Conservation (phyloP, 768 basidiomycete species). For the Mycena floridula region DNA sequence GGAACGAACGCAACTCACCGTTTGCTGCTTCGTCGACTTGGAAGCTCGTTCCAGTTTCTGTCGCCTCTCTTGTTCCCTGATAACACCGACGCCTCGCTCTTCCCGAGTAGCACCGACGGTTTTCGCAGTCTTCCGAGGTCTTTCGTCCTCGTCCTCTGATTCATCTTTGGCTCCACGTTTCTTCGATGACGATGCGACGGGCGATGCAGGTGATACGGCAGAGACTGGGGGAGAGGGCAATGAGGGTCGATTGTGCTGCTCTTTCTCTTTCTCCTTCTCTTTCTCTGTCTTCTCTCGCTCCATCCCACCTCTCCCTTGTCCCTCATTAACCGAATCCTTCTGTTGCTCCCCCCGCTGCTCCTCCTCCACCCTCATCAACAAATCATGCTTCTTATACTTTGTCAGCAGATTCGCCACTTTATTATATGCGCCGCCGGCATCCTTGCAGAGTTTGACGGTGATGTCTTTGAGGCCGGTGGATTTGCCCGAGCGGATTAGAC, state of each 20-base stretch:
- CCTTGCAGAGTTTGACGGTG: neutral
- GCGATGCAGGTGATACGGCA: neutral
- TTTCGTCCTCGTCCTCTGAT: no score
- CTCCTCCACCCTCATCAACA: neutral
- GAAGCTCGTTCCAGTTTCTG: no score
- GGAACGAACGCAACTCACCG: no score
- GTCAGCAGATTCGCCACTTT: neutral
- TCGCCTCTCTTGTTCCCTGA: no score
- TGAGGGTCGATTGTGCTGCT: neutral
- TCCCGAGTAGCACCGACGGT: no score
- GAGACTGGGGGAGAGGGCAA: neutral
- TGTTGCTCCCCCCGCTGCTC: neutral
- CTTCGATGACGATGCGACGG: neutral
- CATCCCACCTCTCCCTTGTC: neutral
- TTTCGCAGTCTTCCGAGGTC: neutral
- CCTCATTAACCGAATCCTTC: neutral
- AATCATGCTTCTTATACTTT: neutral
- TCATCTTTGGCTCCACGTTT: neutral
- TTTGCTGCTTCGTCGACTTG: no score
- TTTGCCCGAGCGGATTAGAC: slow-evolving; percentile 18
- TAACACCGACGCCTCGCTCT: no score
- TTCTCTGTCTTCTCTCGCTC: no score
- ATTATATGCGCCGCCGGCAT: neutral
- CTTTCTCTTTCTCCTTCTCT: no score
- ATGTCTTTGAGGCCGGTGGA: slow-evolving; percentile 23